Percentiles rank a stretch among this genome's conserved stretches.
phyloP scores from a whole-genome alignment of 352 stramenopile genomes.

The Discostella stelligera region DNA sequence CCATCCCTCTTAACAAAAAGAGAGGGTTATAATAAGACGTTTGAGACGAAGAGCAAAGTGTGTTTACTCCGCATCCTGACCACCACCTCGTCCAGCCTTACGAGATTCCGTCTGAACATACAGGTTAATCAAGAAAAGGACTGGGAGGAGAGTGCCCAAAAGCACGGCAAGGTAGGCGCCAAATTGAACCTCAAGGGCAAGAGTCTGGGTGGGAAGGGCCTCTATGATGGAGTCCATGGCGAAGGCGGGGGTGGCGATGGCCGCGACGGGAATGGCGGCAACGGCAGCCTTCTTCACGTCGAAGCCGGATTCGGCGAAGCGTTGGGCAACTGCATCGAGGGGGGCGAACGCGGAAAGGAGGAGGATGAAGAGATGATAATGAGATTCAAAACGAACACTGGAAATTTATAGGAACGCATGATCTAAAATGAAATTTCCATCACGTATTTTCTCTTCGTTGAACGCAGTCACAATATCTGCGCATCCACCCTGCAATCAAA shows the following conservation, averaged over 20 bases:
- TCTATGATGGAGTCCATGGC: constrained; percentile 79
- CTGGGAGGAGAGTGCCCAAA: constrained; percentile 84
- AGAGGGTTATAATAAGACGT: not conserved
- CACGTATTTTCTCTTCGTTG: no score
- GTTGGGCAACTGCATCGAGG: constrained; percentile 54
- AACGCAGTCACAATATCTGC: no score
- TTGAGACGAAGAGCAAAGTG: not conserved
- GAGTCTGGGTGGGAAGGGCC: constrained; percentile 66
- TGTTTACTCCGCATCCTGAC: constrained; percentile 76
- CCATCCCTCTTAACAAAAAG: not conserved
- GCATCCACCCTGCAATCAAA: no score
- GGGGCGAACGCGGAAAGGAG: no score
- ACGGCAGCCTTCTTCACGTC: constrained; percentile 61
- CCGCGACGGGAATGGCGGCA: constrained; percentile 64
- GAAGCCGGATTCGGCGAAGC: constrained; percentile 32
- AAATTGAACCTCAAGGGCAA: constrained; percentile 83
- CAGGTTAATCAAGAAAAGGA: constrained; percentile 85
- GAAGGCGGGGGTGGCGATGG: constrained; percentile 73
- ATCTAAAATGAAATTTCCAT: no score
- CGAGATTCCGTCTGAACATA: constrained; percentile 84
- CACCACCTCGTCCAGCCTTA: constrained; percentile 71
- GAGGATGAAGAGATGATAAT: not conserved
- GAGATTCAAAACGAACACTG: not conserved
- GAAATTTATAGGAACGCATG: not conserved
- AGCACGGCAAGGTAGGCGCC: constrained; percentile 85